Conservation (phyloP, 768 basidiomycete genomes). For the Brasilioporus rufonigricans region DNA sequence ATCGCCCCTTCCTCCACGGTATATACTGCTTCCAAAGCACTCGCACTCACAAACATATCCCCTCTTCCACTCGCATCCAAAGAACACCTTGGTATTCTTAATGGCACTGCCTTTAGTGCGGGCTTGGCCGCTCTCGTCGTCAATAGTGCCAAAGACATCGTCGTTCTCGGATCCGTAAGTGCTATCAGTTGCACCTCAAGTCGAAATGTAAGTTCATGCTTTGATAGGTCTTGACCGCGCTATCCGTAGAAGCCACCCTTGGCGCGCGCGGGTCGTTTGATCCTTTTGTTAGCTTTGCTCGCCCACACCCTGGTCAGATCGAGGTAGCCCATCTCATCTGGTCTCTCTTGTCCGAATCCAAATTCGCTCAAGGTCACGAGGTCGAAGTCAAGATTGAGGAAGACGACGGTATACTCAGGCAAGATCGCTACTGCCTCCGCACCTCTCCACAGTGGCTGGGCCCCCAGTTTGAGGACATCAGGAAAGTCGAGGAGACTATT, state of each 20-base stretch:
- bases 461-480: constrained; percentile 79
- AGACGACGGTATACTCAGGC: constrained; percentile 71
- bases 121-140: constrained; percentile 74
- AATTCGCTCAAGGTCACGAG: constrained; percentile 65
- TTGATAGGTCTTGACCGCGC: constrained; percentile 67
- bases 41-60: constrained; percentile 55
- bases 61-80: constrained; percentile 71
- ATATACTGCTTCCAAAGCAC: constrained; percentile 43
- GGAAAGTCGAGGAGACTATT: constrained; percentile 60
- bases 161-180: constrained; percentile 47
- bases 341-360: constrained; percentile 65
- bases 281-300: constrained; percentile 70
- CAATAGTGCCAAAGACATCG: constrained; percentile 67
- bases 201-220: neutral
- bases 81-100: constrained; percentile 78
- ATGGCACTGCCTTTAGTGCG: constrained; percentile 84
- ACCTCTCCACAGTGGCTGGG: constrained; percentile 85
- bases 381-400: constrained; percentile 72
- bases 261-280: constrained; percentile 72
- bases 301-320: constrained; percentile 86
- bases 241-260: constrained; percentile 80
- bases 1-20: neutral
- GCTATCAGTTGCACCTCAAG: neutral
- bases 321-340: constrained; percentile 71
- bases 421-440: constrained; percentile 68